phyloP scores from a whole-genome alignment of 345 rosid species.

The Salix exigua region DNA sequence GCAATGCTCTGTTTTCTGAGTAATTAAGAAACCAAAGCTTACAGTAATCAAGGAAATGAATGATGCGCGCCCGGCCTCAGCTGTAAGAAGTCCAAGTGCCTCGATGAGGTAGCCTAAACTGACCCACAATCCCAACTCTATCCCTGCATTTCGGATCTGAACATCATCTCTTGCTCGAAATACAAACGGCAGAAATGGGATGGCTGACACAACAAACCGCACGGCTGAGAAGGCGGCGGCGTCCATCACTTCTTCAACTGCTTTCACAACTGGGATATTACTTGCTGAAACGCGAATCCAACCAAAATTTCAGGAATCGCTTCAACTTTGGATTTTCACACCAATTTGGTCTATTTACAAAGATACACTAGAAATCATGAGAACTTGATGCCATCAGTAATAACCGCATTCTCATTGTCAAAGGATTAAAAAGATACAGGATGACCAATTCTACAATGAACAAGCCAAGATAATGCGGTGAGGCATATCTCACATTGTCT shows the following conservation, averaged over 20 bases:
- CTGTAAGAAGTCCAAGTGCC: constrained; percentile 52
- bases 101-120: constrained; percentile 59
- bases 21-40: constrained; percentile 15
- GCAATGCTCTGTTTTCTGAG: too few species aligned
- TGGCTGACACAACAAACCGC: constrained; percentile 48
- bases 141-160: constrained; percentile 48
- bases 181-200: constrained; percentile 55
- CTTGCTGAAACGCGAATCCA: constrained; percentile 42
- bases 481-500: too few species aligned
- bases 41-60: constrained; percentile 51
- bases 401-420: too few species aligned
- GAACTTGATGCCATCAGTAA: too few species aligned
- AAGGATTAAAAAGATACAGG: too few species aligned
- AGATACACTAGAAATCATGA: too few species aligned
- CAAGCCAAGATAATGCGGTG: too few species aligned
- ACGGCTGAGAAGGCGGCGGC: constrained; percentile 52
- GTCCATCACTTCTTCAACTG: constrained; percentile 44
- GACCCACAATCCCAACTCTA: constrained; percentile 63
- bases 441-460: too few species aligned
- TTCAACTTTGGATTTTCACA: too few species aligned
- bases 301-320: neutral
- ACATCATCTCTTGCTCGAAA: constrained; percentile 34
- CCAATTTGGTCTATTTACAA: neutral
- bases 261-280: constrained; percentile 50
- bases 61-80: constrained; percentile 60